Base-by-base conservation (phyloP, 1,284 basidiomycete genomes). In the Abortiporus biennis region DNA sequence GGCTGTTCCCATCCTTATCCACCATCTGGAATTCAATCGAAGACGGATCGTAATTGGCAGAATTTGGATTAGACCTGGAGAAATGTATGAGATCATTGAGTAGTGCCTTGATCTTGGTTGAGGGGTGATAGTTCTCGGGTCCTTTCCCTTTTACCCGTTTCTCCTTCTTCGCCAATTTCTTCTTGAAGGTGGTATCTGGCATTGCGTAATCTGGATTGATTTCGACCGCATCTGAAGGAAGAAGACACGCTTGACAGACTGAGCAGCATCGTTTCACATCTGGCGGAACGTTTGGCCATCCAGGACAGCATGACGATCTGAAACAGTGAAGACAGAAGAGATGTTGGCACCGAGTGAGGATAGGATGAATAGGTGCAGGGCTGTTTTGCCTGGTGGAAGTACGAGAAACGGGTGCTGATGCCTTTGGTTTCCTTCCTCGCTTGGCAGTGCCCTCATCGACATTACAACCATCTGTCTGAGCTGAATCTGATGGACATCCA, bases 261-360 rank as follows among this genome's bases (percentile, higher is more conserved):
- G 81, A 77, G 58, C 93, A 97, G 6, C 71, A 69, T 9, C 80
- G 77, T 27, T 65, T 67, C 16, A 65, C 60, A 34, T 85, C 79
- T 4, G 74, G 64, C 12, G 74, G 53, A 19, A 79, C 73, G 47
- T 83, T 78, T 2, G 91, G 86, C 83, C 87, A 96, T 27, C 78
- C 78, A 9, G 90, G 77, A 52, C 77, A 92, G 23, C 87, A 73
- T 30, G 75, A 77, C 45, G 69, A 66, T 37, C 82, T 78, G 72
- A 92, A 96, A 65, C 93, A 97, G 15, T 65, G 66, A 6, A 83
- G 56, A 57, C 93, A 97, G 62, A 90, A 94, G 23, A 98, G 70
- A 62, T 99, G 96, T 56, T 92, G 88, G 63, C 96, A 99, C 44
- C 85, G 79, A 5, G 96, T 97, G 54, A 99, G 64, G 37, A 96